Evolutionary conservation across 2,329 filamentous ascomycete species (phyloP).

Genomic region (Fusarium pseudograminearum): DNA sequence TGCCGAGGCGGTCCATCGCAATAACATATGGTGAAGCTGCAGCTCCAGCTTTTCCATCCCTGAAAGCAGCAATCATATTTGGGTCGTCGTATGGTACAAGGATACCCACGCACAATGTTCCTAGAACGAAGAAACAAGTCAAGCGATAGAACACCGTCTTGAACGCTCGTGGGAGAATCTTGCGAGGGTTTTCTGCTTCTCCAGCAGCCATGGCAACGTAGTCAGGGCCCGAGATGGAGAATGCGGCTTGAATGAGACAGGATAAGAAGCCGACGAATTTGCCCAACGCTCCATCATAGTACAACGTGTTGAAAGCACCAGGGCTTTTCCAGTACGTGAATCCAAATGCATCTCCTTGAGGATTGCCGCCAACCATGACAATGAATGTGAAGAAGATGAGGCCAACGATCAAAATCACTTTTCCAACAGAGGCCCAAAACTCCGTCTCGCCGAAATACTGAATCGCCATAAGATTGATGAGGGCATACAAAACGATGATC

Average conservation of each 20-base stretch:
- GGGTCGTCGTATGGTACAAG: constrained; percentile 76
- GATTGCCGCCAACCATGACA: constrained; percentile 86
- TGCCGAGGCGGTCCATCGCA: constrained; percentile 75
- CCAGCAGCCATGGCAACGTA: constrained; percentile 77
- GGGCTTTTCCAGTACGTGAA: constrained; percentile 76
- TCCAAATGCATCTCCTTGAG: constrained; percentile 76
- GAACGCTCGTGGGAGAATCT: constrained; percentile 77
- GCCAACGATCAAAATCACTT: constrained; percentile 77
- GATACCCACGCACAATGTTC: constrained; percentile 78
- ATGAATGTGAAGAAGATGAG: constrained; percentile 83
- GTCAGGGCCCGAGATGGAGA: constrained; percentile 76
- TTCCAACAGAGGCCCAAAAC: constrained; percentile 79
- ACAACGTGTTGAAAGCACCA: constrained; percentile 76
- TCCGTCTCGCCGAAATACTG: constrained; percentile 82
- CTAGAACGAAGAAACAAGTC: constrained; percentile 80
- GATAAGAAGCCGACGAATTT: constrained; percentile 77
- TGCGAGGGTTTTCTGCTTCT: constrained; percentile 77
- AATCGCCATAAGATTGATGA: constrained; percentile 79
- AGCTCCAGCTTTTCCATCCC: constrained; percentile 70
- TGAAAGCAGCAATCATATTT: constrained; percentile 71
- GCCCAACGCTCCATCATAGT: constrained; percentile 73
- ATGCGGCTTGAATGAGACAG: constrained; percentile 77
- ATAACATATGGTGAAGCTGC: constrained; percentile 76
- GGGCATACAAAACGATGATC: constrained; percentile 57
- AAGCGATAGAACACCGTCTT: constrained; percentile 85